phyloP scores from a whole-genome alignment of 2,329 filamentous ascomycete species.

The Shiraia bambusicola region DNA sequence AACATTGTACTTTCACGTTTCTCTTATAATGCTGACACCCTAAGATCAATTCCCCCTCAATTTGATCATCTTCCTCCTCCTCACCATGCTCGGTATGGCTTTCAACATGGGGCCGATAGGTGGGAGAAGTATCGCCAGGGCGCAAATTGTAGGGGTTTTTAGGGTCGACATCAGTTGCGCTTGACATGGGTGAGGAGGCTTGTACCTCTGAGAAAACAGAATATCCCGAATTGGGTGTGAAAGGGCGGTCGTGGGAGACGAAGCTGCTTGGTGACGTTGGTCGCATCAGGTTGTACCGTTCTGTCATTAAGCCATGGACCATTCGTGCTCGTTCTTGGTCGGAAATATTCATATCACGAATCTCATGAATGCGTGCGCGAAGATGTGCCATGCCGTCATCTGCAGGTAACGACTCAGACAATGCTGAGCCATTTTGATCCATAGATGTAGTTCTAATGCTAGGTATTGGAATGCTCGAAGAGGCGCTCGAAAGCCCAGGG shows the following conservation, averaged over 20 bases:
- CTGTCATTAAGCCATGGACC: conserved; percentile 54
- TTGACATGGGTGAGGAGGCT: conserved; percentile 38
- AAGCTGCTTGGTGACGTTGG: conserved; percentile 44
- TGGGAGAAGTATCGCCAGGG: conserved; percentile 35
- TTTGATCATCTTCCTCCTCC: conserved; percentile 53
- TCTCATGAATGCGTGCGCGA: conserved; percentile 51
- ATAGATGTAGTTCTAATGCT: conserved; percentile 6
- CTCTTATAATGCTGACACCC: conserved; percentile 93
- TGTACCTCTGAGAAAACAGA: conserved; percentile 39
- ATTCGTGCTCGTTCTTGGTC: conserved; percentile 53
- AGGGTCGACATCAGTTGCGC: conserved; percentile 35
- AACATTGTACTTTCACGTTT: conserved; percentile 95
- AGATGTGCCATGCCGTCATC: conserved; percentile 54
- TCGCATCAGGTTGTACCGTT: conserved; percentile 46
- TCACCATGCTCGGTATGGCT: conserved; percentile 45
- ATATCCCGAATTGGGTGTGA: conserved; percentile 40
- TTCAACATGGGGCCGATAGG: conserved; percentile 25
- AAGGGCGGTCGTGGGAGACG: conserved; percentile 41
- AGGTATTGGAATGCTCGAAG: conserved; percentile 19
- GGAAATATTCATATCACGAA: conserved; percentile 46
- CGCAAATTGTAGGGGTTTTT: conserved; percentile 41
- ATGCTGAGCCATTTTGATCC: conserved; percentile 28
- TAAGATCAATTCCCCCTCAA: conserved; percentile 53
- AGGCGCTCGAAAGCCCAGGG: conserved; percentile 25
- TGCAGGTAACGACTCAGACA: conserved; percentile 47